Evolutionary conservation across 305 asterid genomes (phyloP).

Genomic region (Solanum aculeatissimum): DNA sequence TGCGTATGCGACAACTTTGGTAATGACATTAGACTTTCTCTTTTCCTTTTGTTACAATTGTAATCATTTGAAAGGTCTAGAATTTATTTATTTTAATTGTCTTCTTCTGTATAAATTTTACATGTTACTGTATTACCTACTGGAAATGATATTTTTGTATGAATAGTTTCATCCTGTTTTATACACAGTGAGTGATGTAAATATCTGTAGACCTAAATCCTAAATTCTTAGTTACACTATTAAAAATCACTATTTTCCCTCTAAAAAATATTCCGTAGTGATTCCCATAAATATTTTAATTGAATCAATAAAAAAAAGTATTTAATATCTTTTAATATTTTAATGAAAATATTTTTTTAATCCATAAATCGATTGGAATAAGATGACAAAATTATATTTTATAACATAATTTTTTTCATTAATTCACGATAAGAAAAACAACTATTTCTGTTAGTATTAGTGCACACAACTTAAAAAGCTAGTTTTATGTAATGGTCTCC

Average conservation of each 20-base stretch:
- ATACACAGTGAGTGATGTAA: not conserved
- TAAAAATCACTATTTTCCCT: not conserved
- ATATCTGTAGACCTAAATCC: not conserved
- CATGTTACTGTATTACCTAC: not conserved
- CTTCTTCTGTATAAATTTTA: not conserved
- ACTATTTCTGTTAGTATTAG: not conserved
- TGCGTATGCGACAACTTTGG: not conserved
- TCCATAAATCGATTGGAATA: too few relatives aligned
- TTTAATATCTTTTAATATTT: not conserved
- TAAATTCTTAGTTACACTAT: not conserved
- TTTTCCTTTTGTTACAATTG: not conserved
- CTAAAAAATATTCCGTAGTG: fast-evolving
- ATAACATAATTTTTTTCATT: not conserved
- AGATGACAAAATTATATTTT: too few relatives aligned
- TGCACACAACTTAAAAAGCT: not conserved
- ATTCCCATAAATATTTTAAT: not conserved
- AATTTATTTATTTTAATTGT: not conserved
- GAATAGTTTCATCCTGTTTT: not conserved
- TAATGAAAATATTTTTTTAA: too few relatives aligned
- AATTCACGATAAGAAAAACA: not conserved
- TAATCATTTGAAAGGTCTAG: not conserved
- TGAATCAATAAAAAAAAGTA: too few relatives aligned
- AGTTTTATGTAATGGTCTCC: not conserved
- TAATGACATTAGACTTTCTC: not conserved
- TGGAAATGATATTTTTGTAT: not conserved